These are phyloP conservation scores for Hyaloscypha finlandica DNA, from an alignment of 495 filamentous ascomycete genomes.

Conservation along the genomic window DNA sequence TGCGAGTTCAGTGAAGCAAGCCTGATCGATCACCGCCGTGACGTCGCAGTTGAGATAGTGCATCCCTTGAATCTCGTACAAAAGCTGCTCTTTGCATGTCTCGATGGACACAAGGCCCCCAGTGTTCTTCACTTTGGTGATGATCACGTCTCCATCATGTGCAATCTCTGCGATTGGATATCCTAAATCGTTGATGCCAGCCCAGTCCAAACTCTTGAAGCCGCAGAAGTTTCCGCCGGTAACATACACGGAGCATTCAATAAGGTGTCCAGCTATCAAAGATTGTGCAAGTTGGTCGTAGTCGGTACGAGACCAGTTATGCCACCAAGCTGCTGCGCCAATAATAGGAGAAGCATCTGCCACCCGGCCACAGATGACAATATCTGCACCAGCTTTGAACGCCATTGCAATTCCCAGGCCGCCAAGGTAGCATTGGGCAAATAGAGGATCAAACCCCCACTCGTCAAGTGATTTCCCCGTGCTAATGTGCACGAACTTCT, in stretches of 20 bases:
- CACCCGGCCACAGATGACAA: slow-evolving; percentile 59
- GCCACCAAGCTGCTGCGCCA: slow-evolving; percentile 47
- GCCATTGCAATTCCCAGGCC: slow-evolving; percentile 51
- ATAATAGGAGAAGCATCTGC: slow-evolving; percentile 57
- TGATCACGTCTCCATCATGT: slow-evolving; percentile 45
- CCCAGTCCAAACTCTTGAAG: slow-evolving; percentile 47
- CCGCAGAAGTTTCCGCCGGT: slow-evolving; percentile 62
- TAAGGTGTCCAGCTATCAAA: slow-evolving; percentile 55
- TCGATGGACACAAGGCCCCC: slow-evolving; percentile 42
- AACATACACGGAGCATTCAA: slow-evolving; percentile 59
- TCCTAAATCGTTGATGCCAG: slow-evolving; percentile 49
- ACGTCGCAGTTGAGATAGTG: slow-evolving; percentile 62
- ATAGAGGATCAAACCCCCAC: slow-evolving; percentile 57
- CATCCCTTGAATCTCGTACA: slow-evolving; percentile 64
- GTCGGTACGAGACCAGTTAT: slow-evolving; percentile 34
- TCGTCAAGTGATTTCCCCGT: slow-evolving; percentile 8
- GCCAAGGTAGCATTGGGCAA: slow-evolving; percentile 55
- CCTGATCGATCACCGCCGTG: slow-evolving; percentile 47
- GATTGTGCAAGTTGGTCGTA: slow-evolving; percentile 56
- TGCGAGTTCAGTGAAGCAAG: slow-evolving; percentile 48
- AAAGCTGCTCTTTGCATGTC: slow-evolving; percentile 53
- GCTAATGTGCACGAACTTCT: slow-evolving; percentile 7
- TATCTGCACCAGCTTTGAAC: slow-evolving; percentile 54
- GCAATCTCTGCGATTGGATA: slow-evolving; percentile 63
- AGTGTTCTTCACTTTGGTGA: slow-evolving; percentile 22